Conservation (phyloP, 192 early-diverging fungal genomes). For the Entomortierella lignicola region DNA sequence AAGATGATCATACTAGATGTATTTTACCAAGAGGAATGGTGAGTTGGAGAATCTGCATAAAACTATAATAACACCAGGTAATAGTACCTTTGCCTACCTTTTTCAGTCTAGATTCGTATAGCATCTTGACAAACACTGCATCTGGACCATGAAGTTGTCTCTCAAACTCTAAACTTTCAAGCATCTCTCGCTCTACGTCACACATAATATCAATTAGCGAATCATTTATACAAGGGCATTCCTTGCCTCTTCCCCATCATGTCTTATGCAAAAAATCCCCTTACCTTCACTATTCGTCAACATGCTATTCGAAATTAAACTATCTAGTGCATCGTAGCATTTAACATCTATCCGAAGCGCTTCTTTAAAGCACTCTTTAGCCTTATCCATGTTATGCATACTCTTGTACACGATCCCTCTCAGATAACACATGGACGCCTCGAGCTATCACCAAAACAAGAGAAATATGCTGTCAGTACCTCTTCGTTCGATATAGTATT, state of each 20-base stretch:
- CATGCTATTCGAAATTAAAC: conserved; percentile 67
- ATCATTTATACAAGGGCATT: background rate
- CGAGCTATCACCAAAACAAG: conserved; percentile 52
- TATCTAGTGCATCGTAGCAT: conserved; percentile 74
- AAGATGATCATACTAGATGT: conserved; percentile 64
- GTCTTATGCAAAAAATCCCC: background rate
- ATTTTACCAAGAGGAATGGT: too few relatives aligned
- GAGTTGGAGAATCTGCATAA: too few relatives aligned
- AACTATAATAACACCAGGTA: too few relatives aligned
- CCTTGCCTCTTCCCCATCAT: background rate
- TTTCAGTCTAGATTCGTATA: conserved; percentile 72
- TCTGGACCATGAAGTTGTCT: conserved; percentile 59
- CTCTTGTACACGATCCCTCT: conserved; percentile 66
- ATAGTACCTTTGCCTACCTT: conserved; percentile 52
- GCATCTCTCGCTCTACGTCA: conserved; percentile 64
- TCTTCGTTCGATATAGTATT: too few relatives aligned
- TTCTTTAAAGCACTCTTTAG: conserved; percentile 70
- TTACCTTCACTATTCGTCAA: conserved; percentile 71
- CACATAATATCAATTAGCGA: background rate
- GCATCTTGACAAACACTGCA: conserved; percentile 64
- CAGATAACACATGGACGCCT: conserved; percentile 71
- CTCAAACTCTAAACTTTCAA: conserved; percentile 63
- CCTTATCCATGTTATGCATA: conserved; percentile 60
- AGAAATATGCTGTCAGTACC: too few relatives aligned
- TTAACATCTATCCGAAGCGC: conserved; percentile 72